Base-by-base conservation (phyloP, 192 early-diverging fungal species). In the Podila epicladia region DNA sequence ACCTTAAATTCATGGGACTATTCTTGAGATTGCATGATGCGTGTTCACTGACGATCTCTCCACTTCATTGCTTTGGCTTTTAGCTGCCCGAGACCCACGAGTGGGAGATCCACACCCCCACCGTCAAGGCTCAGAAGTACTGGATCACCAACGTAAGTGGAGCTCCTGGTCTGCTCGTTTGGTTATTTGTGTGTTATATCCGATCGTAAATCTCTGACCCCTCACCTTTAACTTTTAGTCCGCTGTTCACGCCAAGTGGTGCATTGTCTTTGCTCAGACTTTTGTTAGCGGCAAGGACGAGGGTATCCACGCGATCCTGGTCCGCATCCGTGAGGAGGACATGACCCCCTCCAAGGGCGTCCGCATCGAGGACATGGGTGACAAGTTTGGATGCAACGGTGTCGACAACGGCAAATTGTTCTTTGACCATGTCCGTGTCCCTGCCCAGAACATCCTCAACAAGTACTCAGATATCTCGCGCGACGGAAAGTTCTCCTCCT, bases 251-350 rank as follows among this genome's bases (percentile, higher is more conserved):
- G 88, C 91, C 75, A 92, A 92, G 79, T 93, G 88, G 86, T 71
- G 84, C 59, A 65, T 91, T 65, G 93, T 94, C 8, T 94, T 94
- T 85, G 93, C 93, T 17, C 93, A 94, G 77, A 90, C 90, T n/a
- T 84, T 82, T 63, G 87, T 94, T 33, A 71, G 82, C 62, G 92
- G 92, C 67, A 89, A 89, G 77, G 77, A 80, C 29, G 93, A 94
- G 71, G 93, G 93, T 50, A 89, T 94, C 64, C 89, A 94, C 67
- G 91, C 89, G 8, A 90, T 93, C 65, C 69, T 92, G 48, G 92
- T 93, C 59, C 88, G 92, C 51, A 92, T 94, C 73, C 90, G 93
- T 71, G 85, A 92, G 69, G 91, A 92, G 49, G 83, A 93, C 65
- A 84, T 92, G 83, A 87, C 83, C 20, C 84, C 89, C 38, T 87